A percentile compares a stretch with the other conserved stretches of the same genome.
Evolutionary conservation across 805 yeast species (phyloP).

Genomic region (Pichia scutulata): DNA sequence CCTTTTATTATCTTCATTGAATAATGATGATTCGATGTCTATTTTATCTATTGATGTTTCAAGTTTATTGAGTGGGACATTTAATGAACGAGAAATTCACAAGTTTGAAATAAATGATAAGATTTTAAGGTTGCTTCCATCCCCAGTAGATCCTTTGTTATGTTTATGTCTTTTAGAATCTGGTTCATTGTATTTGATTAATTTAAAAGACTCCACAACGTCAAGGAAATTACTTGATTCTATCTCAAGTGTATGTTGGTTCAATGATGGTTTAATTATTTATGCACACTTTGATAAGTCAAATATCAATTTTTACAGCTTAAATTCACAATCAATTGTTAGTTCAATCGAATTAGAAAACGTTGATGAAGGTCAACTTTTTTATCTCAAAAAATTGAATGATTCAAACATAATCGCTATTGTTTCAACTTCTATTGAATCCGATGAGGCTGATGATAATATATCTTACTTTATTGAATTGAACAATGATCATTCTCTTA

Average conservation of each 20-base stretch:
- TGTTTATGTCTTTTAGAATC: conserved; percentile 2
- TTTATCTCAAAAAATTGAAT: conserved; percentile 3
- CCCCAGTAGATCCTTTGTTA: not conserved
- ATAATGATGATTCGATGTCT: conserved; percentile 4
- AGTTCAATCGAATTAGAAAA: conserved; percentile 7
- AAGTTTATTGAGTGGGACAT: conserved; percentile 6
- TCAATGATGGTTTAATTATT: not conserved
- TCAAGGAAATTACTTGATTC: not conserved
- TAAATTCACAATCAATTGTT: not conserved
- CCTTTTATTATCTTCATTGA: conserved; percentile 12
- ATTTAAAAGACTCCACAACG: not conserved
- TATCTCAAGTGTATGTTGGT: conserved; percentile 6
- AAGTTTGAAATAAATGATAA: not conserved
- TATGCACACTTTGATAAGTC: not conserved
- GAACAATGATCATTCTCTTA: not conserved
- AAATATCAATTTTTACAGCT: not conserved
- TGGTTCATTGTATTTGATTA: conserved; percentile 3
- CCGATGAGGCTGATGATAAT: not conserved
- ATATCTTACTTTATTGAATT: conserved; percentile 6
- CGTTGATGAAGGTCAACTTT: conserved; percentile 3
- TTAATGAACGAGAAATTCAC: conserved; percentile 4
- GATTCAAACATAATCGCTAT: conserved; percentile 1
- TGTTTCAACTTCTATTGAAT: conserved; percentile 1
- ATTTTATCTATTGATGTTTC: conserved; percentile 1
- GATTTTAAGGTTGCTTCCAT: conserved; percentile 8